These are phyloP conservation scores for Aspergillus awamori DNA, from an alignment of 2,329 filamentous ascomycete species.

Conservation along the genomic window DNA sequence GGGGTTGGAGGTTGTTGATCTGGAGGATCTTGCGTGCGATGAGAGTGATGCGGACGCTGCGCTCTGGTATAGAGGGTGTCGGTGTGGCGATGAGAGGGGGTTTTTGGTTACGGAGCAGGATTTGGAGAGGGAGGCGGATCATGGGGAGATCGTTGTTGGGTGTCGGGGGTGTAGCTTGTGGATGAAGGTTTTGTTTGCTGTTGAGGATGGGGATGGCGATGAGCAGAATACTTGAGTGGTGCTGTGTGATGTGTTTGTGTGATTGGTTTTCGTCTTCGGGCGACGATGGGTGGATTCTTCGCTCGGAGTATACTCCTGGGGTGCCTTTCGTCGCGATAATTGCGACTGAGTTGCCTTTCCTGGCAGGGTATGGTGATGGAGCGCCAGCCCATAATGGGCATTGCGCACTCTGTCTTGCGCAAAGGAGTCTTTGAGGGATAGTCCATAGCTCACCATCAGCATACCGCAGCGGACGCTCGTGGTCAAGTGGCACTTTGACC, in stretches of 20 bases:
- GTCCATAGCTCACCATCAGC: background rate
- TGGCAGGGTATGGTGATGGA: too few relatives aligned
- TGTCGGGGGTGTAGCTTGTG: constrained; percentile 67
- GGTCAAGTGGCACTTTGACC: background rate
- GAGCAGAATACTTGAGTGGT: constrained; percentile 27
- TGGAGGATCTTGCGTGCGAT: constrained; percentile 56
- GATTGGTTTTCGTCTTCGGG: background rate
- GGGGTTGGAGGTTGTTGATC: constrained; percentile 60
- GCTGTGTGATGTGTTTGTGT: constrained; percentile 5
- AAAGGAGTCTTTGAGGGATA: background rate
- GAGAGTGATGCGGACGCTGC: constrained; percentile 38
- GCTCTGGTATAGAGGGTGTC: constrained; percentile 59
- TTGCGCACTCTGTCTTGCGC: background rate
- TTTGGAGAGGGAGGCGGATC: constrained; percentile 52
- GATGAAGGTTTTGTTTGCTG: constrained; percentile 62
- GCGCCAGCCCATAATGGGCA: too few relatives aligned
- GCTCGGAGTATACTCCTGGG: background rate
- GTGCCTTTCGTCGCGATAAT: background rate
- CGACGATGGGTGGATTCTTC: background rate
- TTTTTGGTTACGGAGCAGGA: constrained; percentile 60
- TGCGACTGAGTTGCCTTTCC: background rate
- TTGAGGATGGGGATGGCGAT: constrained; percentile 37
- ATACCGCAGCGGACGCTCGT: too few relatives aligned
- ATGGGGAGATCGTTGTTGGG: constrained; percentile 61
- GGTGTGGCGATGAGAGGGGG: constrained; percentile 61